Conservation (phyloP, 169 alveolate species). For the Hepatocystis sp. region DNA sequence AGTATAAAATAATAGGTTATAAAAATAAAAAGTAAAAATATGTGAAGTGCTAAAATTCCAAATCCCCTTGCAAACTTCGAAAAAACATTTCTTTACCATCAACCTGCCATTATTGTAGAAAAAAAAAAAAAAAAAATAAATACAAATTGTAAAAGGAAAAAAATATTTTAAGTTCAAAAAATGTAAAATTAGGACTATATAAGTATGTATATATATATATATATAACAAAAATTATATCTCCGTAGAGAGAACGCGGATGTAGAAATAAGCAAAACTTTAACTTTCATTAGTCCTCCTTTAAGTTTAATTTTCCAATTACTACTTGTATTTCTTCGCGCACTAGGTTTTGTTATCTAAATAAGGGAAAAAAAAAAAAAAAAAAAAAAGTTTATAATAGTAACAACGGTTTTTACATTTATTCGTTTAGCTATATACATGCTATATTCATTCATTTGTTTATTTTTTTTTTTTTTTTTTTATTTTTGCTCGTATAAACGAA, state of each 20-base stretch:
- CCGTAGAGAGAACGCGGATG: background rate
- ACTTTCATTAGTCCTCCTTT: constrained; percentile 75
- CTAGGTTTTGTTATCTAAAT: constrained; percentile 57
- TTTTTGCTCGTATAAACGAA: too few species aligned
- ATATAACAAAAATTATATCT: background rate
- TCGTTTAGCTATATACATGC: too few species aligned
- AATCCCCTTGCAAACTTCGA: constrained; percentile 67
- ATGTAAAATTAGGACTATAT: too few species aligned
- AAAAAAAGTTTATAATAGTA: too few species aligned
- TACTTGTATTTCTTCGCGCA: constrained; percentile 58
- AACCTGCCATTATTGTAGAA: constrained; percentile 15
- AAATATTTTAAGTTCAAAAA: too few species aligned
- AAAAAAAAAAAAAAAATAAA: background rate
- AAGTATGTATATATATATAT: too few species aligned
- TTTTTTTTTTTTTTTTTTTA: too few species aligned
- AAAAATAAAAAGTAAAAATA: too few species aligned
- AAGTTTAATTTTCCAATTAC: constrained; percentile 64
- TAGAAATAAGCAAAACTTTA: background rate
- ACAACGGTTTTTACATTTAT: too few species aligned
- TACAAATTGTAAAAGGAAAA: background rate
- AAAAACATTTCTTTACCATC: constrained; percentile 73
- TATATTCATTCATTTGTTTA: too few species aligned
- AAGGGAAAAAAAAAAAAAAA: background rate
- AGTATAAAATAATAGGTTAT: background rate
- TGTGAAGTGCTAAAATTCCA: constrained; percentile 22